phyloP scores from a whole-genome alignment of 1,284 basidiomycete species.

The Microbotryum lychnidis-dioicae region DNA sequence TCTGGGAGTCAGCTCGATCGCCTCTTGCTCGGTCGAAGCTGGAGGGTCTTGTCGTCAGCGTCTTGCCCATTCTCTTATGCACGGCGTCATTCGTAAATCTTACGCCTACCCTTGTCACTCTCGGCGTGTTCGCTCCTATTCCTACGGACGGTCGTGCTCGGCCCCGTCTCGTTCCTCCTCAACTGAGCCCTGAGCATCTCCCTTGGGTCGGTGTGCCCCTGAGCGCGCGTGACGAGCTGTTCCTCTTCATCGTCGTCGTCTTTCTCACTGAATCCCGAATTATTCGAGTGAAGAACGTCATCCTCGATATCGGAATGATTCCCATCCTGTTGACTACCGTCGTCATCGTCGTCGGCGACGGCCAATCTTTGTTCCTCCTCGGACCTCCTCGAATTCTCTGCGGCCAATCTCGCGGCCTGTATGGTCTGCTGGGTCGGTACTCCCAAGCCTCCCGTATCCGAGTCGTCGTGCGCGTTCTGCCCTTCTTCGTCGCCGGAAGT shows the following conservation, averaged over 20 bases:
- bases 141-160: background rate
- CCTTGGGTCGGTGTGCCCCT: conserved; percentile 22
- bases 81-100: background rate
- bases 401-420: too few relatives aligned
- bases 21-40: background rate
- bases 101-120: background rate
- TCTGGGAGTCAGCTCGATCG: conserved; percentile 40
- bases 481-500: too few relatives aligned
- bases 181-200: conserved; percentile 25
- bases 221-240: background rate
- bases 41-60: too few relatives aligned
- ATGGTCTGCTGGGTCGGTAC: too few relatives aligned
- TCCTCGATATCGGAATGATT: background rate
- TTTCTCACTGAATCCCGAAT: background rate
- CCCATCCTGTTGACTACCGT: background rate
- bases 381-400: background rate
- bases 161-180: background rate
- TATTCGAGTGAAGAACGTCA: background rate
- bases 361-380: background rate
- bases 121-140: background rate
- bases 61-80: background rate
- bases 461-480: too few relatives aligned
- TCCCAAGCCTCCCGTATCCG: too few relatives aligned
- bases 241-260: background rate
- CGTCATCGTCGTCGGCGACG: background rate